phyloP scores from a whole-genome alignment of 805 yeast genomes.

The Yamadazyma akitaensis region DNA sequence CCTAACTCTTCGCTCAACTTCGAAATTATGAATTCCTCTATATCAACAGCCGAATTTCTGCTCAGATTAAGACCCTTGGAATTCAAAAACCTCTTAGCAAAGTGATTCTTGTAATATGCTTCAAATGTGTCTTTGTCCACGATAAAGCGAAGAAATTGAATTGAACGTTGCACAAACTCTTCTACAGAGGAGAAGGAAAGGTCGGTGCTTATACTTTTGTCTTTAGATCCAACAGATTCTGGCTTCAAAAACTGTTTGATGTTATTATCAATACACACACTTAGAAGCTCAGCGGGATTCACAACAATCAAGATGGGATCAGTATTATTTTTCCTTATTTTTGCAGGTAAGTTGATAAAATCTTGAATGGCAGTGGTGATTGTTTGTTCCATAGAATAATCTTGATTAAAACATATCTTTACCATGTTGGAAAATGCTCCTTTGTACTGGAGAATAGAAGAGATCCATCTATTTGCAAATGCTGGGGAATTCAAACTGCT shows the following conservation, averaged over 20 bases:
- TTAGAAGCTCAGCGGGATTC: constrained; percentile 38
- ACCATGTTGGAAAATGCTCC: constrained; percentile 49
- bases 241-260: constrained; percentile 35
- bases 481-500: constrained; percentile 32
- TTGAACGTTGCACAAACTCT: constrained; percentile 49
- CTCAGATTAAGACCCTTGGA: constrained; percentile 25
- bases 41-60: constrained; percentile 44
- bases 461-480: constrained; percentile 69
- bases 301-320: constrained; percentile 17
- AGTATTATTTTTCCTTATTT: constrained; percentile 28
- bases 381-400: constrained; percentile 49
- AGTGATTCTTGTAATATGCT: constrained; percentile 76
- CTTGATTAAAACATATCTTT: constrained; percentile 45
- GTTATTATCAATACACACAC: constrained; percentile 38
- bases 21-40: constrained; percentile 66
- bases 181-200: constrained; percentile 18
- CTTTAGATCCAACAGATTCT: constrained; percentile 8
- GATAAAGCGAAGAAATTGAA: constrained; percentile 62
- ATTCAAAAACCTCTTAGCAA: constrained; percentile 69
- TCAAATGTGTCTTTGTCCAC: constrained; percentile 86
- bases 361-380: constrained; percentile 60
- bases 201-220: constrained; percentile 14
- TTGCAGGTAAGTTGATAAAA: constrained; percentile 46
- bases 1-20: constrained; percentile 76
- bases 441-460: constrained; percentile 50